Percentiles rank a stretch among this genome's conserved stretches.
phyloP scores from a whole-genome alignment of 805 yeast species.

The Pichia cabralensis region DNA sequence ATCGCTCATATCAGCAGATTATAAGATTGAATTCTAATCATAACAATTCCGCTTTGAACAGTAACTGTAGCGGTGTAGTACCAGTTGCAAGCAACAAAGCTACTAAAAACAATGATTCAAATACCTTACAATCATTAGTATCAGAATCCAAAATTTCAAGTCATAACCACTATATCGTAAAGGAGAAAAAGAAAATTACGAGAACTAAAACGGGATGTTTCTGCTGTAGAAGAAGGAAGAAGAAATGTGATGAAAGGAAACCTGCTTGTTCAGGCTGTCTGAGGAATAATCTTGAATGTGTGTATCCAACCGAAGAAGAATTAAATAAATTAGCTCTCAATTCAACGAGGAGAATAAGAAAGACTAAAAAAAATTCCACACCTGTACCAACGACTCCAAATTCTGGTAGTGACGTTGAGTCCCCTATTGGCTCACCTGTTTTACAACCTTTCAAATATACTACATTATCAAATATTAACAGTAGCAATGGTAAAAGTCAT shows the following conservation, averaged over 20 bases:
- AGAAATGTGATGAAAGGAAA: constrained; percentile 29
- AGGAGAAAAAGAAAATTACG: constrained; percentile 22
- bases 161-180: constrained; percentile 3
- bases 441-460: constrained; percentile 12
- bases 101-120: too few species aligned
- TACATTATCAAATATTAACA: too few species aligned
- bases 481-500: too few species aligned
- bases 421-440: constrained; percentile 22
- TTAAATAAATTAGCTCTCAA: constrained; percentile 8
- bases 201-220: constrained; percentile 31
- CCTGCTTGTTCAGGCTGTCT: constrained; percentile 29
- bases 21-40: too few species aligned
- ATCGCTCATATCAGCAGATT: constrained; percentile 26
- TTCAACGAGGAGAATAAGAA: too few species aligned
- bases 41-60: too few species aligned
- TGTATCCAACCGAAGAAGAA: constrained; percentile 22
- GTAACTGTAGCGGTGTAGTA: too few species aligned
- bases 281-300: constrained; percentile 26
- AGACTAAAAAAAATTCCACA: too few species aligned
- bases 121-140: too few species aligned
- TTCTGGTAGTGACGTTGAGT: constrained; percentile 10
- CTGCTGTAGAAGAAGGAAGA: constrained; percentile 29
- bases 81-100: too few species aligned
- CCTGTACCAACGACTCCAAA: too few species aligned
- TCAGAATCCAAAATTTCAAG: too few species aligned